Base-by-base conservation (phyloP, 208 protist genomes). In the Leishmania martiniquensis region DNA sequence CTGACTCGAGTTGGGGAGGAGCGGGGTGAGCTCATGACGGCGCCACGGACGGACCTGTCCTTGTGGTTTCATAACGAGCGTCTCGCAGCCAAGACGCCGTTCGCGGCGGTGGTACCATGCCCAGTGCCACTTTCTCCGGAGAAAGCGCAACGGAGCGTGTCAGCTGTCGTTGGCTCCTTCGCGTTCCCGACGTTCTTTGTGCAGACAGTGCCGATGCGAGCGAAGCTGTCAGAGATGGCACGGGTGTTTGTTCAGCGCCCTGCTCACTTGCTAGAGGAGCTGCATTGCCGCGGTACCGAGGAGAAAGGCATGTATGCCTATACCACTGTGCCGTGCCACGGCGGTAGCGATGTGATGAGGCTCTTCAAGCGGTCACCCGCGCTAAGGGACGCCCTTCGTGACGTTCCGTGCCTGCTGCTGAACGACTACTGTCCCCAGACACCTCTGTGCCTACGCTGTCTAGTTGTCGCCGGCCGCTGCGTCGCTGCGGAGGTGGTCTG, bases 401-500 rank as follows among this genome's bases (percentile, higher is more conserved):
- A 77, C 20, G 87, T 87, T 29, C 80, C 81, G 54, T 92, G 88
- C 72, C 73, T 95, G 54, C 80, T 93, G 76, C 34, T 95, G 17
- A 95, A 93, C 80, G 87, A 91, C 72, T 69, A 80, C 70, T 72
- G 81, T n/a, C 85, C 86, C 4, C 47, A 75, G 47, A 81, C 70
- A 22, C 55, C 83, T 32, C 44, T 93, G 52, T 90, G 87, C 59
- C 20, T 89, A 57, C 87, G 86, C n/a, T 83, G 66, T 34, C 81
- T 89, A 25, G 82, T 90, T 13, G 83, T 93, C 32, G 80, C 77
- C 25, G 91, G 87, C 15, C 37, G 74, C 34, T 95, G 88, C 75
- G 86, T 88, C n/a, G 91, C 84, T 6, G 91, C 84, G 13, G 89
- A 95, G 73, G 86, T 89, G 57, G 89, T 80, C 3, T 91, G 87